Evolutionary conservation across 2,329 filamentous ascomycete genomes (phyloP), one percentile per base, ranked within the genome.

Genomic region (Raffaelea arxii): DNA sequence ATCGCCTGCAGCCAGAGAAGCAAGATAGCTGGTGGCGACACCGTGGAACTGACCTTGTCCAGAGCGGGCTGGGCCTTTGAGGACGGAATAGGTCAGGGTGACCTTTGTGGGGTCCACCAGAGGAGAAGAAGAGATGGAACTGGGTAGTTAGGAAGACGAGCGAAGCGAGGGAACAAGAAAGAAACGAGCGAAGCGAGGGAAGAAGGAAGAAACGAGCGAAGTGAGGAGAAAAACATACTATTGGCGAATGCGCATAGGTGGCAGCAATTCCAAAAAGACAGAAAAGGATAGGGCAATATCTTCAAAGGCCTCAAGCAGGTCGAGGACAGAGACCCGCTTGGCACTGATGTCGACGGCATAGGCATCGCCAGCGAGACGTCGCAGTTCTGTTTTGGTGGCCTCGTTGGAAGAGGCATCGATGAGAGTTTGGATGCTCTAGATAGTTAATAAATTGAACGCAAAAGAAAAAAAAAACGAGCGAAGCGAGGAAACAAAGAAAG

Each of bases 241-340:
- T 60, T 86, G 82, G n/a, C 84, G 75, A 35, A 86, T 72, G 24
- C 84, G 79, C 80, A 92, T 86, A 0, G 85, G 82, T 2, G 84
- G 83, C 1, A 89, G 73, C 71, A 88, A 82, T 27, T 72, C 70
- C 7, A 92, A 69, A 65, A 84, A 91, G 18, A 76, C 65, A 4
- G 73, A 73, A 22, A 92, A 72, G 0, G 84, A 72, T 0, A 91
- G 62, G 3, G 74, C 63, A 25, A 85, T 68, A 0, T 68, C 63
- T 0, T 75, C 69, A 57, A 80, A 82, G 11, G 72, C 69, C 56
- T 86, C 80, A 1, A 91, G 71, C 2, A 91, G 68, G 50, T 89
- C 82, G 6, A 91, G 68, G 1, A 84, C 65, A 0, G 80, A 82
- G 19, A 80, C 65, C 10, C 76, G 74, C 55, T 81, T 82, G n/a